Evolutionary conservation across 257 asterid genomes (phyloP), one percentile per base, ranked within the genome.

Genomic region (Nicotiana benthamiana): DNA sequence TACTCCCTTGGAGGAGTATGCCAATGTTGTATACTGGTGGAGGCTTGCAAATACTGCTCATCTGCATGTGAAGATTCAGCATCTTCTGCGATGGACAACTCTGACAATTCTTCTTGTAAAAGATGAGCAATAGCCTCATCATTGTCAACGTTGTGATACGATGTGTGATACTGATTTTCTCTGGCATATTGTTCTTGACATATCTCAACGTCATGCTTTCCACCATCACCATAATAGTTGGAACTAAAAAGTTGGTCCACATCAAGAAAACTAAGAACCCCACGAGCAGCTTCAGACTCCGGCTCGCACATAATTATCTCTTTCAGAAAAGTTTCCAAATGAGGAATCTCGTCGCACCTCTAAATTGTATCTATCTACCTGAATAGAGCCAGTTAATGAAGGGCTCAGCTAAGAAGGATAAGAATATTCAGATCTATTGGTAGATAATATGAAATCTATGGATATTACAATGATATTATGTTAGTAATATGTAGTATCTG

Each of bases 171-270:
- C 24, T 86, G 86, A 75, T 84, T 75, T 60, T 91, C 94, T 48
- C 84, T 76, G 63, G 87, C 60, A 80, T 93, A 90, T 75, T 89
- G 91, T 62, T 93, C 97, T 62, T 82, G 97, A 79, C 87, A 87
- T 76, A 95, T 91, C 79, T 85, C 90, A 81, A 91, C 89, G 63
- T 86, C 97, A 85, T 91, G 91, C 79, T 90, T 95, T 65, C 83
- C 86, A 84, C 86, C 77, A 85, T 90, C 97, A 24, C 96, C 97
- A 28, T 94, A 91, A 80, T 92, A 93, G 87, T 85, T 89, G 85
- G 87, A 87, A 81, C 91, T 93, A 88, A 92, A 93, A 78, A 92
- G 84, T 81, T 84, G 86, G 78, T 94, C 95, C 20, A 90, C 75
- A 75, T 90, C 88, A 80, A 95, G 85, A 74, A 91, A 86, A 80